Evolutionary conservation across 495 filamentous ascomycete genomes (phyloP).

Genomic region (Jackrogersella minutella): DNA sequence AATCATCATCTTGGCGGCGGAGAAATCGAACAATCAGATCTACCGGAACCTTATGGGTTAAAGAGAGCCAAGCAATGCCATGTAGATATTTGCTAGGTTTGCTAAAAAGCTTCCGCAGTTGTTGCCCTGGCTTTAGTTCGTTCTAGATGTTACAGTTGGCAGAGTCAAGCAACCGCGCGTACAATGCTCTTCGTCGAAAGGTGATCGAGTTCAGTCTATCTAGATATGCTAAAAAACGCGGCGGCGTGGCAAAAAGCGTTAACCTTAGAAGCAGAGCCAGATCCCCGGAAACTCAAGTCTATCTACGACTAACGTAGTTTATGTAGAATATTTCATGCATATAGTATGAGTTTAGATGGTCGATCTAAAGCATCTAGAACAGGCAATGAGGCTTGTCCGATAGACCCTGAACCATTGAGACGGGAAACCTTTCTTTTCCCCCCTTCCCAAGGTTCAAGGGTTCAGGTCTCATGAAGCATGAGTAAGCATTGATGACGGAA

Average conservation of each 20-base stretch:
- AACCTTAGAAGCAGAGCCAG: not conserved
- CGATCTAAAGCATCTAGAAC: slow-evolving; percentile 27
- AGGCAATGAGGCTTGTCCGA: not conserved
- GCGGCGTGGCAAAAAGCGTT: slow-evolving; percentile 4
- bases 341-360: too few relatives aligned
- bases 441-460: not conserved
- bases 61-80: slow-evolving; percentile 6
- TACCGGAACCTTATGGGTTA: slow-evolving; percentile 6
- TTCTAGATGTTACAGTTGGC: not conserved
- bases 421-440: slow-evolving; percentile 11
- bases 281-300: not conserved
- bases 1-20: slow-evolving; percentile 31
- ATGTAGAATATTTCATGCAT: slow-evolving; percentile 22
- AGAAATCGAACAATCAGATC: slow-evolving; percentile 35
- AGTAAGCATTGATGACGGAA: slow-evolving; percentile 3
- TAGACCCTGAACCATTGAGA: slow-evolving; percentile 20
- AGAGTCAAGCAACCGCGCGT: not conserved
- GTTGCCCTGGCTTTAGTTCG: slow-evolving; percentile 1
- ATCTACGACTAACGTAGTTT: slow-evolving; percentile 7
- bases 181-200: not conserved
- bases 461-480: slow-evolving; percentile 1
- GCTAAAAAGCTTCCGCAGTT: slow-evolving; percentile 1
- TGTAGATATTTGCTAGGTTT: not conserved
- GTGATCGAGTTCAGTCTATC: slow-evolving; percentile 16
- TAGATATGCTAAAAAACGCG: slow-evolving; percentile 7